Evolutionary conservation across 306 rosid genomes (phyloP).

Genomic region (Clitoria ternatea): DNA sequence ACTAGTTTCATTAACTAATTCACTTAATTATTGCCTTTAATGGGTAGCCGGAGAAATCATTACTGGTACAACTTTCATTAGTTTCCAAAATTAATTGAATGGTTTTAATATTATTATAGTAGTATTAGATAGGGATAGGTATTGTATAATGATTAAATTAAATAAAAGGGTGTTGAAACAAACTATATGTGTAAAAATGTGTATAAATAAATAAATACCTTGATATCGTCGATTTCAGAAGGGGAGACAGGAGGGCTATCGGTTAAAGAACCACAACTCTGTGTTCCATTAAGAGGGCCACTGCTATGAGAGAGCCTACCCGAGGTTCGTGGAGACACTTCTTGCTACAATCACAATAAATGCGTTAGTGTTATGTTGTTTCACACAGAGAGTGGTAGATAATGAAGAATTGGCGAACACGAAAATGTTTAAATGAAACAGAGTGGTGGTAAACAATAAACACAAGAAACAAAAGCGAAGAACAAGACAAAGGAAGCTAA

Average conservation of each 20-base stretch:
- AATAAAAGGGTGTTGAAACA: no score
- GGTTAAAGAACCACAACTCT: slow-evolving; percentile 69
- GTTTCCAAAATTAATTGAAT: no score
- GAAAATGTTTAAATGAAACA: not conserved
- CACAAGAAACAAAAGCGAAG: not conserved
- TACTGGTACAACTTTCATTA: no score
- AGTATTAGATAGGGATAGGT: no score
- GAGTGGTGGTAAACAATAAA: not conserved
- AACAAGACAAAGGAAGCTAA: slow-evolving; percentile 27
- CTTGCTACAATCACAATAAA: slow-evolving; percentile 44
- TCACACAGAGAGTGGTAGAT: not conserved
- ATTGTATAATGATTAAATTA: no score
- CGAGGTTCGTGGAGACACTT: slow-evolving; percentile 84
- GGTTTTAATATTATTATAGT: no score
- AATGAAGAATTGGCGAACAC: not conserved
- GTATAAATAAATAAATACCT: no score
- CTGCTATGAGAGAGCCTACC: slow-evolving; percentile 93
- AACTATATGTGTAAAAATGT: no score
- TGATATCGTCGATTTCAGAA: slow-evolving; percentile 74
- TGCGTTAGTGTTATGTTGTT: not conserved
- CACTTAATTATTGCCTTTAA: no score
- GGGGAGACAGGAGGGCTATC: slow-evolving; percentile 95
- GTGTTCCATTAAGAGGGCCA: slow-evolving; percentile 79
- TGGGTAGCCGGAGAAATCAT: no score
- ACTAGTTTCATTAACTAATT: no score